A percentile compares a stretch with the other conserved stretches of the same genome.
These are phyloP conservation scores for Scytalidium lignicola DNA, from an alignment of 2,329 filamentous ascomycete genomes.

Conservation along the genomic window DNA sequence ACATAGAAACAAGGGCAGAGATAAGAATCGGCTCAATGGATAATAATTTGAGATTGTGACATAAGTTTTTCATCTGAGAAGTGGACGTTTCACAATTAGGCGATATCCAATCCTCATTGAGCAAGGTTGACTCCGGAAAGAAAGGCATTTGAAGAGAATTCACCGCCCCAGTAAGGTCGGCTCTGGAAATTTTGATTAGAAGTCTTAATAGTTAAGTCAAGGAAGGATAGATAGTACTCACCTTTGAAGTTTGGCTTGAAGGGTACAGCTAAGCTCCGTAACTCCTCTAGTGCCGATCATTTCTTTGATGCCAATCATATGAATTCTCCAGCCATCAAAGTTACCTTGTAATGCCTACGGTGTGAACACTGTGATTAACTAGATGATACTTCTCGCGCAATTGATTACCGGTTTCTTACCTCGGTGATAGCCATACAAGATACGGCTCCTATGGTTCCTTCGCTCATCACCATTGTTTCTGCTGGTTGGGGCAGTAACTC, in stretches of 20 bases:
- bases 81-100: no score
- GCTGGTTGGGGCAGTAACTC: no score
- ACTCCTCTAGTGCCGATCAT: slow-evolving; percentile 6
- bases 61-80: no score
- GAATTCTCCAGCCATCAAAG: slow-evolving; percentile 7
- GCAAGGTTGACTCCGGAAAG: no score
- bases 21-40: no score
- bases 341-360: slow-evolving; percentile 4
- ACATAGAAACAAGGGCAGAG: no score
- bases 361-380: no score
- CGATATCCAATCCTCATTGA: no score
- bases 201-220: not conserved
- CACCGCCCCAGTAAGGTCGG: slow-evolving; percentile 6
- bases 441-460: slow-evolving; percentile 6
- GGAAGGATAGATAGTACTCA: not conserved
- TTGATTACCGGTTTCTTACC: not conserved
- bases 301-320: slow-evolving; percentile 8
- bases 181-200: not conserved
- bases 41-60: no score
- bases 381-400: no score
- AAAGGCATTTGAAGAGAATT: slow-evolving; percentile 2
- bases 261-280: not conserved
- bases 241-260: slow-evolving; percentile 9
- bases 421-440: slow-evolving; percentile 11
- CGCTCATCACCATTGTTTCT: not conserved